Base-by-base conservation (phyloP, 1,284 basidiomycete genomes). In the Cerioporus squamosus region DNA sequence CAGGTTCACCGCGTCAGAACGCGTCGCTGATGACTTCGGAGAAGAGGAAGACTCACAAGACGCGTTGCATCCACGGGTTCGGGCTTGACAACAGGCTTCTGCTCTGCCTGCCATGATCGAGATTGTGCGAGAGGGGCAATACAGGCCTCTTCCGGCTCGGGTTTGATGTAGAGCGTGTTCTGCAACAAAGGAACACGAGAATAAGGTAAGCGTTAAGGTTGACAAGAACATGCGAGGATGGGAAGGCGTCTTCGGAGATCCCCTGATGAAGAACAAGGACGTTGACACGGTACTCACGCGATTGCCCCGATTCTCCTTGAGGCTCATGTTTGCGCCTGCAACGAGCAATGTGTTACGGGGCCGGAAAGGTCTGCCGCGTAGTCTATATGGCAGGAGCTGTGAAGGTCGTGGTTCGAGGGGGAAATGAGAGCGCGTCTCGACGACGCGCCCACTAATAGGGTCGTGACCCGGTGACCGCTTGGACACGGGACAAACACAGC, bases 91-190 rank as follows among this genome's bases (percentile, higher is more conserved):
- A 49, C 36, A 5, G 59, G 52, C 57, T 63, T 66, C 38, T 49
- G 45, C 14, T 39, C 53, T 3, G 53, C 53, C 51, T 55, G 64
- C 59, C 58, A 62, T 47, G 65, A 67, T 23, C 64, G 59, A 4
- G 70, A 71, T 20, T 49, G 60, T 10, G 62, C 57, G 12, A 71
- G 65, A 46, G 71, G 72, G 14, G 69, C 55, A 24, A 75, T 63
- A 15, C 62, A 65, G 26, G 59, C 60, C 43, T 80, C 79, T 54
- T 70, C 68, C 5, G 77, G 79, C 58, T 82, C 81, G 23, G 75
- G 68, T 60, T 83, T 82, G 49, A 81, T 70, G 38, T 63, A 63
- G 43, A 54, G 59, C 40, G 49, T 55, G 40, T 49, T 55, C 66
- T 68, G 48, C 55, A 44, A 55, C 45, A 50, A 60, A 42, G 40